Base-by-base conservation (phyloP, 169 alveolate species). In the Cryptosporidium bovis region DNA sequence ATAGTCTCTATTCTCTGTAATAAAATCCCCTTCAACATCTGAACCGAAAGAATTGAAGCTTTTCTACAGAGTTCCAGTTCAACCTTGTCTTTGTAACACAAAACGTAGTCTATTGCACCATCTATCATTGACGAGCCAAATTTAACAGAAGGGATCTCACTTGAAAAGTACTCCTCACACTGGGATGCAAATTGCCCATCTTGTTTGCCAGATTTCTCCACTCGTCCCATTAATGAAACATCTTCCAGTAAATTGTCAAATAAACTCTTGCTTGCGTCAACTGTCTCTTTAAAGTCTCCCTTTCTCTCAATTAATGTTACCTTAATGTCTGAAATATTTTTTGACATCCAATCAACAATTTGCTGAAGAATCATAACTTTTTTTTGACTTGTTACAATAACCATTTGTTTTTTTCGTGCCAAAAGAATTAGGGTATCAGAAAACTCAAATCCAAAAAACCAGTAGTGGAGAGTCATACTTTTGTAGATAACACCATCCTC, bases 371-470 rank as follows among this genome's bases (percentile, higher is more conserved):
- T 77, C 3, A 48, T 77, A 36, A 92, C 95, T 64, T 95, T 95
- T 66, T 95, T 95, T 53, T 95, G 95, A 44, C 96, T 92, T 2
- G 97, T 94, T 18, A 95, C 83, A 29, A 95, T 94, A 64, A 90
- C 48, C 92, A 94, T 65, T 36, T 90, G 91, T 27, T 93, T 96
- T 51, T 91, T 85, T 8, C 93, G 84, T 20, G 93, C 34, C 64
- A 95, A 95, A 12, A 91, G 83, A 62, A 95, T 91, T 71, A 95
- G 92, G 0, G 97, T 95, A 64, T 95, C 97, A 0, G 97, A 95
- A 64, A 95, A 94, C 77, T 95, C 96, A 64, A 94, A 95, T 3
- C 97, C 97, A 31, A 94, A 93, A 60, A 95, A 84, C 97, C 97
- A 95, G 27, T 77, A 77, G 27, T 77, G 87, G 34, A 77, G 36